Percentiles rank a stretch among this genome's conserved stretches.
These are phyloP conservation scores for Starmerella vitae DNA, from an alignment of 805 yeast genomes.

Conservation along the genomic window DNA sequence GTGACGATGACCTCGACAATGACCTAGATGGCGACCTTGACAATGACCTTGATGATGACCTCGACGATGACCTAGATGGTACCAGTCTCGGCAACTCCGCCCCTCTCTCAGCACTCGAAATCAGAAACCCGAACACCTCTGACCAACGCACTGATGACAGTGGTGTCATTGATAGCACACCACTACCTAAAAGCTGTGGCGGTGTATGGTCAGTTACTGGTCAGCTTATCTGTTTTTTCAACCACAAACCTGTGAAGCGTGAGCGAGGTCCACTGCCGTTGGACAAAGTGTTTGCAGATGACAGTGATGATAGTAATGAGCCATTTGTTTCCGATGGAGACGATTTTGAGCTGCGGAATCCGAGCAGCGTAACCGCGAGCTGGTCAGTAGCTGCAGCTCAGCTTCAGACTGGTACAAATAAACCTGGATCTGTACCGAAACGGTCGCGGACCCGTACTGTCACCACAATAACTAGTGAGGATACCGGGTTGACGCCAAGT, in stretches of 20 bases:
- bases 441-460: neutral
- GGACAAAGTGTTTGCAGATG: conserved; percentile 21
- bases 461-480: conserved; percentile 2
- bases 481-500: neutral
- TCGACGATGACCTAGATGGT: neutral
- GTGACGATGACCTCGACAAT: neutral
- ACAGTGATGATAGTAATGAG: conserved; percentile 11
- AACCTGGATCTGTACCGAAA: neutral
- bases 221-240: conserved; percentile 66
- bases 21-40: neutral
- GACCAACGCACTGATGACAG: conserved; percentile 25
- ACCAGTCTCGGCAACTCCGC: neutral
- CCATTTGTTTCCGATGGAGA: conserved; percentile 18
- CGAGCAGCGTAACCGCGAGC: conserved; percentile 4
- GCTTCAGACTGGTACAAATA: neutral
- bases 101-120: neutral
- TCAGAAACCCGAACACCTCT: conserved; percentile 24
- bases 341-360: conserved; percentile 12
- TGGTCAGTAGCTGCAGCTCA: conserved; percentile 17
- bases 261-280: conserved; percentile 18
- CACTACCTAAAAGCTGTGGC: conserved; percentile 87
- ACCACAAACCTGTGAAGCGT: conserved; percentile 24
- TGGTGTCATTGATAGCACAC: conserved; percentile 58
- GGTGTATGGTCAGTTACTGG: conserved; percentile 78
- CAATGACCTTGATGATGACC: neutral